A percentile compares a stretch with the other conserved stretches of the same genome.
These are phyloP conservation scores for Diplodia scrobiculata DNA, from an alignment of 2,329 filamentous ascomycete species.

Conservation along the genomic window DNA sequence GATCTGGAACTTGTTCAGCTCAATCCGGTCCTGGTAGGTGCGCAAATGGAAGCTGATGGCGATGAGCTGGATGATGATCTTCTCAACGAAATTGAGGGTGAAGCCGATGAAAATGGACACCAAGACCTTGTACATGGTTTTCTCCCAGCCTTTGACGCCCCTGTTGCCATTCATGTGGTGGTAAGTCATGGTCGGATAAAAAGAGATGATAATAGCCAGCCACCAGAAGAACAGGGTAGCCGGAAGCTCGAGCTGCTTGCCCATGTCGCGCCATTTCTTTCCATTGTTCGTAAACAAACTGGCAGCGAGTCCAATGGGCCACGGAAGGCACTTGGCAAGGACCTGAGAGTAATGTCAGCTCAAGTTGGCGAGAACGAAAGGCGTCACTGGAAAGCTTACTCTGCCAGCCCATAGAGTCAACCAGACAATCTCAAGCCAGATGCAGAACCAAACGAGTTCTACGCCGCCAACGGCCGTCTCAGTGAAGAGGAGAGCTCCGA, in stretches of 20 bases:
- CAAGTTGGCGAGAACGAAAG: background rate
- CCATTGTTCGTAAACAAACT: slow-evolving; percentile 80
- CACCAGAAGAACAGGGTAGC: slow-evolving; percentile 90
- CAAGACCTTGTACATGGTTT: slow-evolving; percentile 79
- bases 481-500: slow-evolving; percentile 64
- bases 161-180: slow-evolving; percentile 60
- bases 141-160: slow-evolving; percentile 67
- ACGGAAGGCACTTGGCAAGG: slow-evolving; percentile 65
- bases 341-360: slow-evolving; percentile 47
- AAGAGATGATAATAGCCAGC: slow-evolving; percentile 82
- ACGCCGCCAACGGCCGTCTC: slow-evolving; percentile 72
- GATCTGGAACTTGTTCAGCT: slow-evolving; percentile 89
- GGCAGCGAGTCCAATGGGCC: slow-evolving; percentile 63
- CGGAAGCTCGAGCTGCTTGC: slow-evolving; percentile 79
- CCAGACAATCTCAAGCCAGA: slow-evolving; percentile 95
- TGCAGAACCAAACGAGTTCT: slow-evolving; percentile 82
- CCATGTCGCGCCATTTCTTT: slow-evolving; percentile 93
- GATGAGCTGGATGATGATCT: slow-evolving; percentile 92
- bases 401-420: slow-evolving; percentile 80
- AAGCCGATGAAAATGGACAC: slow-evolving; percentile 79
- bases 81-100: slow-evolving; percentile 81
- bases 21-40: slow-evolving; percentile 87
- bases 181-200: slow-evolving; percentile 76
- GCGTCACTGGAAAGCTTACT: slow-evolving; percentile 37
- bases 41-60: slow-evolving; percentile 89